Evolutionary conservation across 176 grass and related monocot species (phyloP), one percentile per base, ranked within the genome.

Genomic region (Oryza meridionalis): DNA sequence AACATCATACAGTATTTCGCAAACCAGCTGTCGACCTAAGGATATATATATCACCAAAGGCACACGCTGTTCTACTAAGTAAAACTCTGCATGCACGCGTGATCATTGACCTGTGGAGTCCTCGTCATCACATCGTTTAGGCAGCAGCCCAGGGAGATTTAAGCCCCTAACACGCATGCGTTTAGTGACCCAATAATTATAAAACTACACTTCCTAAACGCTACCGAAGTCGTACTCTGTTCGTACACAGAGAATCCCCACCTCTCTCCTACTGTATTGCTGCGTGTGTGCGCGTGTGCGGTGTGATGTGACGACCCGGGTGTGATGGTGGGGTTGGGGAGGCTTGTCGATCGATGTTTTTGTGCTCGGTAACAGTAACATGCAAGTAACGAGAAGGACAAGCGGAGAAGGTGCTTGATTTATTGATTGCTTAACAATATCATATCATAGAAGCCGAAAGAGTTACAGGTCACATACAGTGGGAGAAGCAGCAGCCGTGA

Each of bases 281-380:
- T 26, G n/a, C 33, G 68, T 58, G 0, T 15, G 37, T 6, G 29
- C 13, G 8, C 67, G 37, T 4, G 37, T 50, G 82, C 78, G 71
- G 83, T 13, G 83, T 82, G 88, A 86, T 76, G 88, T 71, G 82
- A 65, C 77, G 82, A 26, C 33, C 44, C 78, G 5, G 31, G 78
- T 16, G 16, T 1, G 38, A 0, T 78, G 84, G 84, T 86, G 84
- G 74, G 61, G 88, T 82, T 82, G 59, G 88, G 65, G 59, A 86
- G 75, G n/a, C 68, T 14, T 84, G 81, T 67, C 67, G 65, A 19
- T 12, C 58, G 65, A 19, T 13, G 10, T 58, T 45, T 1, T 5
- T 0, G 4, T 14, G 47, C 13, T 50, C 4, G 4, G 43, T 58
- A 66, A 77, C 3, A 31, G 43, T 15, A 70, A 70, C 44, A 11